These are phyloP conservation scores for Alnus rubra DNA, from an alignment of 306 rosid genomes.

Conservation along the genomic window DNA sequence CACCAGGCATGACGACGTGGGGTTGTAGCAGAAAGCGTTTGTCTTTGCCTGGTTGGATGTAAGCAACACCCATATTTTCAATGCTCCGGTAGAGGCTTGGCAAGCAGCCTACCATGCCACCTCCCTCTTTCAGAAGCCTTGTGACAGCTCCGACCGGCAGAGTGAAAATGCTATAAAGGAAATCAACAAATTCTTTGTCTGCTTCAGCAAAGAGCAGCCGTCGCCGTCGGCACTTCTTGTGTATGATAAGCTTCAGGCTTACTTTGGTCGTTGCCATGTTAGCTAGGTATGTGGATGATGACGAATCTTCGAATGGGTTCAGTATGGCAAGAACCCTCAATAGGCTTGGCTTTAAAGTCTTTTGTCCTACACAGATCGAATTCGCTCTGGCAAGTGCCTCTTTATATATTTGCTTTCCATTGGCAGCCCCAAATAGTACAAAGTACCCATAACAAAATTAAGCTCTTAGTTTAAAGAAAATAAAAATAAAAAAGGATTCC, in stretches of 20 bases:
- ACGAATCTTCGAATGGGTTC: too few species aligned
- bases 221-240: background rate
- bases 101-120: slow-evolving; percentile 12
- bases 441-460: too few species aligned
- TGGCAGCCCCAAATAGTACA: too few species aligned
- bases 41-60: background rate
- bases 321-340: too few species aligned
- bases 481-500: too few species aligned
- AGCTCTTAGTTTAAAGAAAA: too few species aligned
- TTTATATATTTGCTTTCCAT: too few species aligned
- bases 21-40: slow-evolving; percentile 7
- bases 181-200: slow-evolving; percentile 20
- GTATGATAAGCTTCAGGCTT: slow-evolving; percentile 22
- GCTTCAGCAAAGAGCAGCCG: slow-evolving; percentile 24
- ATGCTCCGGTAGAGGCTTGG: slow-evolving; percentile 25
- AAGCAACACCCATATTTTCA: slow-evolving; percentile 1
- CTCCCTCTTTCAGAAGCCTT: background rate
- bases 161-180: slow-evolving; percentile 21
- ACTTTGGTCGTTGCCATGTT: background rate
- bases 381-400: too few species aligned
- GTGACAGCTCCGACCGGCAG: slow-evolving; percentile 21
- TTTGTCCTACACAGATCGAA: too few species aligned
- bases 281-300: background rate
- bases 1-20: background rate
- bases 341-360: too few species aligned